phyloP scores from a whole-genome alignment of 139 green algal species.

The Chlamydomonas incerta region DNA sequence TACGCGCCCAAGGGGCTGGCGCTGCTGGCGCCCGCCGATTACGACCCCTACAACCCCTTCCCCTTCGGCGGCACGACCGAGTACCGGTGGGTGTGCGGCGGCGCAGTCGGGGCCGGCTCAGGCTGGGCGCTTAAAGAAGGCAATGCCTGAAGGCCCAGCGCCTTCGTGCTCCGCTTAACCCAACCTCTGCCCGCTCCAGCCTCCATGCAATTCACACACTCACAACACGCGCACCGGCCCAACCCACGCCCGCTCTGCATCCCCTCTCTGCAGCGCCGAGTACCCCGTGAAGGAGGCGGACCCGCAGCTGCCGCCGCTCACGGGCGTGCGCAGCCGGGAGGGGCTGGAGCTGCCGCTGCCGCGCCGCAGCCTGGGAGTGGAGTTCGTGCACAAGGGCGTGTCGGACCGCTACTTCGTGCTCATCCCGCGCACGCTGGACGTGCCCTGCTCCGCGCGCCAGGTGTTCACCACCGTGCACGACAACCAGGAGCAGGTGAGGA shows the following conservation, averaged over 20 bases:
- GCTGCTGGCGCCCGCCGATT: constrained; percentile 26
- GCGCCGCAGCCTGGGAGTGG: constrained; percentile 59
- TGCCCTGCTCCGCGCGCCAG: constrained; percentile 51
- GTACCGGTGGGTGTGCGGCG: constrained; percentile 50
- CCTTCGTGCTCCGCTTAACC: too few relatives aligned
- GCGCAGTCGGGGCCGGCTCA: too few relatives aligned
- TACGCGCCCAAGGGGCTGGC: constrained; percentile 50
- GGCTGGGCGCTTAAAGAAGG: too few relatives aligned
- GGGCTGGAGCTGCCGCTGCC: constrained; percentile 60
- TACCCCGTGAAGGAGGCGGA: constrained; percentile 49
- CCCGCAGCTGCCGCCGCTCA: constrained; percentile 40
- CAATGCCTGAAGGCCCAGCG: too few relatives aligned
- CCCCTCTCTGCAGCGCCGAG: constrained; percentile 29
- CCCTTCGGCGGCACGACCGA: constrained; percentile 52
- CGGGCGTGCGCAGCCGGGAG: constrained; percentile 13
- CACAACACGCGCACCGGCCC: background rate
- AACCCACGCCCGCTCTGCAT: background rate
- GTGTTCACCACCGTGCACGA: constrained; percentile 73
- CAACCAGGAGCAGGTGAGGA: constrained; percentile 58
- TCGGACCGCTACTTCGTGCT: constrained; percentile 57
- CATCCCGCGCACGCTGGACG: constrained; percentile 44
- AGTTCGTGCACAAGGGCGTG: constrained; percentile 53
- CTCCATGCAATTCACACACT: too few relatives aligned
- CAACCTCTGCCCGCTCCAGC: too few relatives aligned
- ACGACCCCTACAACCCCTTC: constrained; percentile 27